phyloP scores from a whole-genome alignment of 2,329 filamentous ascomycete genomes.

The Teratosphaeria viscida region DNA sequence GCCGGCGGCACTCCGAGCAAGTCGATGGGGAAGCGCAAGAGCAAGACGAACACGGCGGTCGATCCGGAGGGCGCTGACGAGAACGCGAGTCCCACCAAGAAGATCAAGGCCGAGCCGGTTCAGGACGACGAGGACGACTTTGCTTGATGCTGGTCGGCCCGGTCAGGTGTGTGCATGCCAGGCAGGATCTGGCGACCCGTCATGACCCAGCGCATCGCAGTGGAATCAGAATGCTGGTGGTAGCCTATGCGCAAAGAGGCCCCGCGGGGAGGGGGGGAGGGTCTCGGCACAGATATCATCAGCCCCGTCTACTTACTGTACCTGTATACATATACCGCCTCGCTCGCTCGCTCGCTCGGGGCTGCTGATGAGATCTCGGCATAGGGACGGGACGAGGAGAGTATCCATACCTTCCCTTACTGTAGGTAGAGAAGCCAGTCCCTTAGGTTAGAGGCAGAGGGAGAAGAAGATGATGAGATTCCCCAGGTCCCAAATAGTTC shows the following conservation, averaged over 20 bases:
- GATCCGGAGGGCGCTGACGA: slow-evolving; percentile 5
- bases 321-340: too few species aligned
- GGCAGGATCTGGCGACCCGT: neutral
- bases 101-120: slow-evolving; percentile 4
- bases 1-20: slow-evolving; percentile 9
- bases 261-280: too few species aligned
- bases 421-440: too few species aligned
- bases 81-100: slow-evolving; percentile 6
- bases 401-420: too few species aligned
- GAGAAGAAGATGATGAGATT: too few species aligned
- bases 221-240: neutral
- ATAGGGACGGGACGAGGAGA: too few species aligned
- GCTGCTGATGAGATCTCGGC: too few species aligned
- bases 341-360: too few species aligned
- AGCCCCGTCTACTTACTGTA: too few species aligned
- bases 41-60: neutral
- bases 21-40: slow-evolving; percentile 10
- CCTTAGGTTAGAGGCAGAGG: too few species aligned
- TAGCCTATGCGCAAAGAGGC: neutral
- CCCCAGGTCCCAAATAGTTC: too few species aligned
- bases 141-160: neutral
- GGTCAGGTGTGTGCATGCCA: neutral
- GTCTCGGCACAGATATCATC: too few species aligned
- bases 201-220: neutral
- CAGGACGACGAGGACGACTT: neutral